Conservation (phyloP, 176 grass and related monocot genomes). For the Chrysopogon serrulatus region DNA sequence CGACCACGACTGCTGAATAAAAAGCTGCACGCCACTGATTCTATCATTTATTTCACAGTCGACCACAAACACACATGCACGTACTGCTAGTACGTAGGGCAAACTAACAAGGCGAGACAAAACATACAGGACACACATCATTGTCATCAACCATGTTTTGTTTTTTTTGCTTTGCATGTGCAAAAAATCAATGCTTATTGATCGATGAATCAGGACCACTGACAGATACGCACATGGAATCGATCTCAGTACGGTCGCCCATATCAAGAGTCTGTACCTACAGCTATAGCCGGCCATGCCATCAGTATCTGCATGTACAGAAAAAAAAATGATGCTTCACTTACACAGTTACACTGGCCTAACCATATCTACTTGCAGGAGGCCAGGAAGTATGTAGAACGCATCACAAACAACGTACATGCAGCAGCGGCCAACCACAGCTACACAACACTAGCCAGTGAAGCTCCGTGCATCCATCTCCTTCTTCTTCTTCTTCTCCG, state of each 20-base stretch:
- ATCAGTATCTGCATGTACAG: slow-evolving; percentile 22
- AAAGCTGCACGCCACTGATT: neutral
- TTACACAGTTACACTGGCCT: neutral
- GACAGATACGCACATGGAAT: neutral
- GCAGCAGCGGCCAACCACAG: neutral
- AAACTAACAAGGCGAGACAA: neutral
- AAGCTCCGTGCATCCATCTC: neutral
- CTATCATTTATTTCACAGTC: neutral
- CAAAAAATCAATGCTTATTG: neutral
- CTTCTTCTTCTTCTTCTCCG: neutral
- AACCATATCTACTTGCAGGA: neutral
- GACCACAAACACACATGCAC: neutral
- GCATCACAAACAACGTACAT: slow-evolving; percentile 36
- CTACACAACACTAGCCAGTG: neutral
- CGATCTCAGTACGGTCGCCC: neutral
- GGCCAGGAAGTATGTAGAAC: neutral
- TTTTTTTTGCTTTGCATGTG: neutral
- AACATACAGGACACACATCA: neutral
- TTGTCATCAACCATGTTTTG: neutral
- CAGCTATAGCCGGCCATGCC: neutral
- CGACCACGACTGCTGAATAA: neutral
- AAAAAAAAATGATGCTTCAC: slow-evolving; percentile 9
- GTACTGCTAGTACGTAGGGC: neutral
- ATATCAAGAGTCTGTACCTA: neutral
- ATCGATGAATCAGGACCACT: neutral